Evolutionary conservation across 441 rosid species (phyloP).

Genomic region (Theobroma grandiflorum): DNA sequence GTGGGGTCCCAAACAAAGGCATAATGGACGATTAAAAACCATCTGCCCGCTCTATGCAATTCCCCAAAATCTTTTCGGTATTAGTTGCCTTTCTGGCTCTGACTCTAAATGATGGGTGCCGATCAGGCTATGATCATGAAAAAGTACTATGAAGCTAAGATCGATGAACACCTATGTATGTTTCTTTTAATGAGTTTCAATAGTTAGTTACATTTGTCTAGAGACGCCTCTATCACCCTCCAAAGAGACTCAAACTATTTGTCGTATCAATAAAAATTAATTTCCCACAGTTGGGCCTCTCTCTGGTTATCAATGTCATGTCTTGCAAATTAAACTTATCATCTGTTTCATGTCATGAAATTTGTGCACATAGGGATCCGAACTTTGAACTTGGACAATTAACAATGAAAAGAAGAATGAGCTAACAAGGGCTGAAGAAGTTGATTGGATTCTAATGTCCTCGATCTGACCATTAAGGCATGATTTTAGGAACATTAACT

Average conservation of each 20-base stretch:
- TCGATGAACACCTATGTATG: not conserved
- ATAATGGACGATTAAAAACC: conserved; percentile 18
- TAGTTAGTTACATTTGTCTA: not conserved
- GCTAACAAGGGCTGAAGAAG: not conserved
- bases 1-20: conserved; percentile 21
- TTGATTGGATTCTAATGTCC: not conserved
- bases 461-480: not conserved
- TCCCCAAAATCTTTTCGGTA: conserved; percentile 25
- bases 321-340: too few relatives aligned
- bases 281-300: not conserved
- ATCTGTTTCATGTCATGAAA: not conserved
- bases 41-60: conserved; percentile 1
- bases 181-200: not conserved
- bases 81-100: conserved; percentile 19
- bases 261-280: not conserved
- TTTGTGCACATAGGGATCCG: not conserved
- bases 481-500: not conserved
- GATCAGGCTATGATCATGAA: not conserved
- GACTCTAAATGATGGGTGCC: not conserved
- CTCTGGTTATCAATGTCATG: not conserved
- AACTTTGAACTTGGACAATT: conserved; percentile 3
- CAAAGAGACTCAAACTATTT: not conserved
- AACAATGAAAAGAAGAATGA: not conserved
- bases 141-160: not conserved
- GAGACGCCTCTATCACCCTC: not conserved